A percentile compares a stretch with the other conserved stretches of the same genome.
phyloP scores from a whole-genome alignment of 2,329 filamentous ascomycete species.

The Keithomyces neogunnii region DNA sequence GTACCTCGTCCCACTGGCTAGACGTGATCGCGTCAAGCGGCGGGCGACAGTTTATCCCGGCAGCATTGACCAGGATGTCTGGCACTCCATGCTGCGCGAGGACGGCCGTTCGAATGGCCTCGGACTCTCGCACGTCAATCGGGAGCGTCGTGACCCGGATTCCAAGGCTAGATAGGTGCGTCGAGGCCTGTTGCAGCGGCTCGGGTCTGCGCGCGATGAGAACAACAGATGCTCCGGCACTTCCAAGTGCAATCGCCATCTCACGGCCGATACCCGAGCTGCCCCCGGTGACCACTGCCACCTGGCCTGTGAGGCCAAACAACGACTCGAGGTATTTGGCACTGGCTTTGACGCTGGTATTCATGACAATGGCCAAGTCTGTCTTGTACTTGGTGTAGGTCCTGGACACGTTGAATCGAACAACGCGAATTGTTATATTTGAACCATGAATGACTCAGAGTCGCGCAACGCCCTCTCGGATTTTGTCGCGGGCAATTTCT shows the following conservation, averaged over 20 bases:
- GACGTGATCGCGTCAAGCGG: background rate
- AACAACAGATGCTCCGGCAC: conserved; percentile 21
- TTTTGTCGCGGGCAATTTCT: too few relatives aligned
- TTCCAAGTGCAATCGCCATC: conserved; percentile 21
- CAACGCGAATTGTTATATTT: too few relatives aligned
- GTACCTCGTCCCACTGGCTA: conserved; percentile 20
- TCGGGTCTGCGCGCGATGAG: conserved; percentile 19
- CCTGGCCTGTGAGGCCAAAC: conserved; percentile 20
- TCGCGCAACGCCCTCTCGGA: too few relatives aligned
- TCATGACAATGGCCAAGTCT: background rate
- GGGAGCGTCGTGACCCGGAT: conserved; percentile 11
- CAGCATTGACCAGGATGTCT: background rate
- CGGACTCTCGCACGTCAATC: background rate
- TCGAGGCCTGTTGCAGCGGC: conserved; percentile 15
- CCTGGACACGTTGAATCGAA: background rate
- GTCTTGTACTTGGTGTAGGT: background rate
- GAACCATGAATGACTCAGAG: too few relatives aligned
- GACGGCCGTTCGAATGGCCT: too few relatives aligned
- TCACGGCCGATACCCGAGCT: conserved; percentile 25
- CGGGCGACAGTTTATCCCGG: background rate
- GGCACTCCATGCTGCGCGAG: background rate
- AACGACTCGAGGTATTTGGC: conserved; percentile 18
- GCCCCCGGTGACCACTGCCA: conserved; percentile 23
- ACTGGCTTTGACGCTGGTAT: background rate
- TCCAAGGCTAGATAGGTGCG: conserved; percentile 15